These are phyloP conservation scores for Clitopilus passeckerianus DNA, from an alignment of 768 basidiomycete genomes.

Conservation along the genomic window DNA sequence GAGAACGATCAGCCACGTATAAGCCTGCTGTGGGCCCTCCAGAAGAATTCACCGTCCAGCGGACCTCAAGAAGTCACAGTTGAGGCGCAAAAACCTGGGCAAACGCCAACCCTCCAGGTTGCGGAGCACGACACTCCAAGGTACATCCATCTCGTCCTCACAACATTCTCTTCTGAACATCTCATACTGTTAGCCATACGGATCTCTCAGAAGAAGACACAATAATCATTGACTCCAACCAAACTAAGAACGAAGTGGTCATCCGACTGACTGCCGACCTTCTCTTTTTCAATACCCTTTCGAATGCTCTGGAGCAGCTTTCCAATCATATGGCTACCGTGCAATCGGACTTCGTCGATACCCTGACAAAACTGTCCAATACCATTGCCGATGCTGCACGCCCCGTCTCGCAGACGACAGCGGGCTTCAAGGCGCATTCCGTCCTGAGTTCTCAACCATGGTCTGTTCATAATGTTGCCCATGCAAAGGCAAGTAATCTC, in stretches of 20 bases:
- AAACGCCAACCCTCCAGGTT: neutral
- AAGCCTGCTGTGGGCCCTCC: slow-evolving; percentile 1
- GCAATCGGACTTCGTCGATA: slow-evolving; percentile 41
- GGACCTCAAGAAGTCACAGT: neutral
- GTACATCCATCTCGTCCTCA: neutral
- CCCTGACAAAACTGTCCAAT: slow-evolving; percentile 30
- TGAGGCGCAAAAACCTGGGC: no score
- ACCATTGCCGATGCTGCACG: slow-evolving; percentile 36
- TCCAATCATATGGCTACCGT: slow-evolving; percentile 45
- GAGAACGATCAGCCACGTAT: neutral
- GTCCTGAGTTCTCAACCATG: slow-evolving; percentile 30
- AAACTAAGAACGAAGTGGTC: slow-evolving; percentile 43
- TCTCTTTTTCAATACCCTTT: slow-evolving; percentile 75
- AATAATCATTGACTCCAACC: neutral
- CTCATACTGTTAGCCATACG: neutral
- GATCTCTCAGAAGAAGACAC: neutral
- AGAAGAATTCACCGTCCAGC: neutral
- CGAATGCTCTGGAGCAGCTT: slow-evolving; percentile 50
- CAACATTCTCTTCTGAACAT: neutral
- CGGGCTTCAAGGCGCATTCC: slow-evolving; percentile 42
- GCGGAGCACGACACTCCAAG: neutral
- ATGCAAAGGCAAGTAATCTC: slow-evolving; percentile 20
- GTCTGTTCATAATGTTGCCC: slow-evolving; percentile 12
- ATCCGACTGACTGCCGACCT: slow-evolving; percentile 79
- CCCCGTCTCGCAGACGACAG: slow-evolving; percentile 35